Conservation (phyloP, 805 yeast genomes). For the Sugiyamaella mastotermitis region DNA sequence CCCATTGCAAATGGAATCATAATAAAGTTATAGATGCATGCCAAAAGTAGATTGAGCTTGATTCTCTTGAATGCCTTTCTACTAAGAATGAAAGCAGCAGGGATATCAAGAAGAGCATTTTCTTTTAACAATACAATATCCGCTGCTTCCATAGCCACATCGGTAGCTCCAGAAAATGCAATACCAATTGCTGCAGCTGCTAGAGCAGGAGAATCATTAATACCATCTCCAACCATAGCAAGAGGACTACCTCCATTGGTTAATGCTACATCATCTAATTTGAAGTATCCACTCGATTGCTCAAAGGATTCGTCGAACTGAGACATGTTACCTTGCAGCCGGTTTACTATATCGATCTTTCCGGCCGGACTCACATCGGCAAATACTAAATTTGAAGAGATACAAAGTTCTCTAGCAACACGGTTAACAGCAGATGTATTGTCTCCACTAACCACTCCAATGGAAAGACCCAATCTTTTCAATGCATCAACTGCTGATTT, state of each 20-base stretch:
- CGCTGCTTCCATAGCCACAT: slow-evolving; percentile 95
- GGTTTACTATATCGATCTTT: slow-evolving; percentile 61
- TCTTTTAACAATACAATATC: slow-evolving; percentile 64
- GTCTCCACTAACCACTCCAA: slow-evolving; percentile 93
- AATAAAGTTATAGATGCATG: slow-evolving; percentile 71
- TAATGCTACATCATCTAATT: background rate
- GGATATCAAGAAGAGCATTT: slow-evolving; percentile 32
- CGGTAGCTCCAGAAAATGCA: slow-evolving; percentile 89
- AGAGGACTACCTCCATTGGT: slow-evolving; percentile 30
- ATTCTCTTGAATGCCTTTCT: slow-evolving; percentile 65
- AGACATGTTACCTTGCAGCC: slow-evolving; percentile 38
- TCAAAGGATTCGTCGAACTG: slow-evolving; percentile 10
- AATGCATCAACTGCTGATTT: slow-evolving; percentile 52
- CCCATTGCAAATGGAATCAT: slow-evolving; percentile 99
- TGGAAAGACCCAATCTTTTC: slow-evolving; percentile 44
- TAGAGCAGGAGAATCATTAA: slow-evolving; percentile 95
- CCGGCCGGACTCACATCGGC: slow-evolving; percentile 73
- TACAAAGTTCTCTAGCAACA: slow-evolving; percentile 64
- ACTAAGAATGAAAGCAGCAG: slow-evolving; percentile 60
- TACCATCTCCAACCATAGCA: slow-evolving; percentile 95
- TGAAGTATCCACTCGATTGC: slow-evolving; percentile 21
- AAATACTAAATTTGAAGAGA: slow-evolving; percentile 57
- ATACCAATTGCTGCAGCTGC: slow-evolving; percentile 85
- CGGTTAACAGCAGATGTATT: slow-evolving; percentile 51
- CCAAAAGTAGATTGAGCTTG: slow-evolving; percentile 79